Percentiles rank a stretch among this genome's conserved stretches.
These are phyloP conservation scores for Nakaseomyces glabratus DNA, from an alignment of 1,139 yeast species.

Conservation along the genomic window DNA sequence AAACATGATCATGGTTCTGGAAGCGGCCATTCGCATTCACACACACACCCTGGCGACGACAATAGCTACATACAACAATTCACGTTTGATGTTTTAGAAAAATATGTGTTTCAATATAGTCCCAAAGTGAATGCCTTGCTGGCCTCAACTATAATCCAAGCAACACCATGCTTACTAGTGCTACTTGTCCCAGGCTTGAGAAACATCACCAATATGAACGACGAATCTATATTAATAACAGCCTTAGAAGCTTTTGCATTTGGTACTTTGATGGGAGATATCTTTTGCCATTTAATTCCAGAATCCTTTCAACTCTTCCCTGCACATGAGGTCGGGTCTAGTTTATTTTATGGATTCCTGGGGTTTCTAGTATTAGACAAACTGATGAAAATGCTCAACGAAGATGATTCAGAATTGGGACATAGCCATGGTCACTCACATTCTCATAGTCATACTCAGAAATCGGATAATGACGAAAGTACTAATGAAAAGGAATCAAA, in stretches of 20 bases:
- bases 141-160: constrained; percentile 54
- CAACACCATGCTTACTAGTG: constrained; percentile 50
- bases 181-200: constrained; percentile 40
- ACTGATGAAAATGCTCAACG: constrained; percentile 39
- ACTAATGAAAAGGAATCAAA: not conserved
- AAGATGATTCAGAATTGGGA: constrained; percentile 26
- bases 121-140: constrained; percentile 44
- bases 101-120: constrained; percentile 15
- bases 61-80: not conserved
- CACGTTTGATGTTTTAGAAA: constrained; percentile 6
- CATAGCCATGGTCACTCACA: constrained; percentile 37
- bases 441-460: constrained; percentile 8
- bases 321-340: constrained; percentile 32
- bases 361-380: constrained; percentile 51
- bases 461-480: not conserved
- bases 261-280: constrained; percentile 64
- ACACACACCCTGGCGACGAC: not conserved
- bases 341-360: constrained; percentile 49
- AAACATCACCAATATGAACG: constrained; percentile 31
- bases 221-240: constrained; percentile 37
- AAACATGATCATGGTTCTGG: not conserved
- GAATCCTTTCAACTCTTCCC: constrained; percentile 30
- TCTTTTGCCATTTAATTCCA: constrained; percentile 56
- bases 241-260: constrained; percentile 56
- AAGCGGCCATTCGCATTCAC: not conserved